These are phyloP conservation scores for Nemophila menziesii DNA, from an alignment of 257 asterid genomes.

Conservation along the genomic window DNA sequence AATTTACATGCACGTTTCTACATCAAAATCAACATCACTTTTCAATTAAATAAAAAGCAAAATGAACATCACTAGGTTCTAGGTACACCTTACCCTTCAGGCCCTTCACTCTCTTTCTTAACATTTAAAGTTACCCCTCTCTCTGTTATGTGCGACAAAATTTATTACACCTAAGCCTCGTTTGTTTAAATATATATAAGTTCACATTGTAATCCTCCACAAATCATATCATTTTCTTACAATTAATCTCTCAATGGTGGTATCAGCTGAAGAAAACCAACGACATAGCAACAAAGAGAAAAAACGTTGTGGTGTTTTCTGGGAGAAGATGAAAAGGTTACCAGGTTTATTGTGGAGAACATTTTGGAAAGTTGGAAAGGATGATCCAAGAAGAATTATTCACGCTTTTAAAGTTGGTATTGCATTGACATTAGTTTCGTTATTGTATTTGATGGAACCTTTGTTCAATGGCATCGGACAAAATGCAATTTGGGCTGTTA, in stretches of 20 bases:
- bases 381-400: conserved; percentile 57
- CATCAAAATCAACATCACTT: no score
- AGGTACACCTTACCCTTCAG: no score
- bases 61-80: background rate
- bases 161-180: background rate
- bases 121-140: background rate
- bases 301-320: conserved; percentile 20
- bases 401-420: conserved; percentile 81
- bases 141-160: background rate
- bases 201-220: no score
- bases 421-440: conserved; percentile 60
- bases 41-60: background rate
- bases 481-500: conserved; percentile 90
- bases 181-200: no score
- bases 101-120: background rate
- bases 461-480: conserved; percentile 63
- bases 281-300: conserved; percentile 18
- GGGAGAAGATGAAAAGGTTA: conserved; percentile 18
- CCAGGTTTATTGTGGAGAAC: conserved; percentile 30
- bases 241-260: background rate
- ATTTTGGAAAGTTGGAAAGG: conserved; percentile 45
- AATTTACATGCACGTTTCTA: no score
- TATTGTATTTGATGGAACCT: conserved; percentile 73
- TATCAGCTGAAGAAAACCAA: conserved; percentile 9
- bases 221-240: background rate